Percentiles rank a stretch among this genome's conserved stretches.
Evolutionary conservation across 179 eudicot species (phyloP).

Genomic region (Patellifolia procumbens): DNA sequence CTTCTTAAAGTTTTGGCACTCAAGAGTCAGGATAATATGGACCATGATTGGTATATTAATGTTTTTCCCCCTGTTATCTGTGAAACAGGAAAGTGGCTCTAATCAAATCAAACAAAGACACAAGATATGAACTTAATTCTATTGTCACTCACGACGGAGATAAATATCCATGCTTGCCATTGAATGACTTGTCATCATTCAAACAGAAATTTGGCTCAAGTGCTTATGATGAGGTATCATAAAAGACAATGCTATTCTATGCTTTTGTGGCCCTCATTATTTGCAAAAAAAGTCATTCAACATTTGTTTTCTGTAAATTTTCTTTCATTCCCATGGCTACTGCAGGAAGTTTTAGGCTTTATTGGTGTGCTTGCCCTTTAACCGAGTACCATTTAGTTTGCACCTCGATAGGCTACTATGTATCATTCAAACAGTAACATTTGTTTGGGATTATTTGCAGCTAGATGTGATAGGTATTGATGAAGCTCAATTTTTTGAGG

Average conservation of each 20-base stretch:
- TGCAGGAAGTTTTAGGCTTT: neutral
- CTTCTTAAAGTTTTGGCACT: constrained; percentile 42
- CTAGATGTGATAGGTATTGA: constrained; percentile 94
- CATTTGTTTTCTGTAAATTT: neutral
- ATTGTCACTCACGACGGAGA: constrained; percentile 91
- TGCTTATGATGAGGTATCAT: constrained; percentile 70
- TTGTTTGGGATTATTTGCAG: constrained; percentile 40
- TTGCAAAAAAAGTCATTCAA: neutral
- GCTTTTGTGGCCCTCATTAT: neutral
- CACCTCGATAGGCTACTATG: neutral
- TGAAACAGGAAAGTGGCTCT: constrained; percentile 60
- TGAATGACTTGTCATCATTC: constrained; percentile 66
- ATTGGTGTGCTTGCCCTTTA: neutral
- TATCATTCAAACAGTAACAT: no score
- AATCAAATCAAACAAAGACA: constrained; percentile 79
- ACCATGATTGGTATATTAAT: neutral
- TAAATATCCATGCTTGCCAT: constrained; percentile 78
- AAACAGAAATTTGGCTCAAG: constrained; percentile 55
- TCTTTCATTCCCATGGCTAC: neutral
- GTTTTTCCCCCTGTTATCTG: neutral
- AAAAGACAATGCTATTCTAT: neutral
- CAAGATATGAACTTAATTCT: constrained; percentile 64
- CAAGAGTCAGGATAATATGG: neutral
- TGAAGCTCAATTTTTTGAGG: constrained; percentile 94
- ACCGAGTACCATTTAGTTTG: neutral